These are phyloP conservation scores for Penicillium polonicum DNA, from an alignment of 2,329 filamentous ascomycete genomes.

Conservation along the genomic window DNA sequence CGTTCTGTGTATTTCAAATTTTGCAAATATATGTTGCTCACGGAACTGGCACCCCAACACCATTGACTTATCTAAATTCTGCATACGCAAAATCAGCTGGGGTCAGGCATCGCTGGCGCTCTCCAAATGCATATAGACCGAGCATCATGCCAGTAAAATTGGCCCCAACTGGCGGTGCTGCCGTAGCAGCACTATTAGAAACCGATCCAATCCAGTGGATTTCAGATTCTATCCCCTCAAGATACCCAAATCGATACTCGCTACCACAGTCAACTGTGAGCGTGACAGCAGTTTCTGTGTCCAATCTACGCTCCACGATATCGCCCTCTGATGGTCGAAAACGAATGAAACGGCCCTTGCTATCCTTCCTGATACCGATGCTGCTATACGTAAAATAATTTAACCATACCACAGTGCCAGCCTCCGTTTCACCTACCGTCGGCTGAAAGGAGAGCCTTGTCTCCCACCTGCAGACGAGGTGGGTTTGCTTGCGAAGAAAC, in stretches of 20 bases:
- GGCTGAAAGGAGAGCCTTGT: conserved; percentile 51
- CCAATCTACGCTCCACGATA: conserved; percentile 14
- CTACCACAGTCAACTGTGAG: conserved; percentile 34
- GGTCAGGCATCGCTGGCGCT: conserved; percentile 39
- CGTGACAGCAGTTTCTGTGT: conserved; percentile 20
- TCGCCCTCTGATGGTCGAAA: conserved; percentile 26
- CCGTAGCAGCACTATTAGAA: conserved; percentile 35
- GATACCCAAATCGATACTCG: conserved; percentile 31
- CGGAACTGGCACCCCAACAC: not conserved
- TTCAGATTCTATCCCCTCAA: not conserved
- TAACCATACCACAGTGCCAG: conserved; percentile 56
- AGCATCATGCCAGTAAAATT: conserved; percentile 50
- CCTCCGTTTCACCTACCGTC: conserved; percentile 47
- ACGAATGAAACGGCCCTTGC: conserved; percentile 24
- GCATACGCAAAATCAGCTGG: conserved; percentile 46
- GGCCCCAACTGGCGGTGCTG: conserved; percentile 40
- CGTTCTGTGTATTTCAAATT: not conserved
- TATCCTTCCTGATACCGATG: conserved; percentile 39
- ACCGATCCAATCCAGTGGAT: conserved; percentile 32
- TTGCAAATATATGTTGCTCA: too few relatives aligned
- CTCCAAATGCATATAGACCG: conserved; percentile 48
- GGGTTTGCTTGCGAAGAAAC: conserved; percentile 55
- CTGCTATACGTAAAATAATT: conserved; percentile 50
- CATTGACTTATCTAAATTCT: conserved; percentile 12
- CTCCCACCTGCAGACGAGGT: conserved; percentile 45